phyloP scores from a whole-genome alignment of 2,329 filamentous ascomycete species.

The Colletotrichum cordylinicola region DNA sequence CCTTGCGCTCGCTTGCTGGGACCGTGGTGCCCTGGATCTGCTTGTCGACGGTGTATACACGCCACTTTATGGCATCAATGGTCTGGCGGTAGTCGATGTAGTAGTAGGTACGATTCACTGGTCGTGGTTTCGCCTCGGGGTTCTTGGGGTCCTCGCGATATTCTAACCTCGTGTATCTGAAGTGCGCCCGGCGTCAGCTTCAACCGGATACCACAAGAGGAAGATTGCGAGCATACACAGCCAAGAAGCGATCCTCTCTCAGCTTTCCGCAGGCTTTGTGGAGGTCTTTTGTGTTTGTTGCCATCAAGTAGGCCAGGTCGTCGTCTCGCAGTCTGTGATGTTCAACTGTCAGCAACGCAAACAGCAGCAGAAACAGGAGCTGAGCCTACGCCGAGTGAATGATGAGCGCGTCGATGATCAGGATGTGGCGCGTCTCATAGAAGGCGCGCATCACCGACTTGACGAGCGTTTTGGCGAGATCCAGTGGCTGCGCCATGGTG shows the following conservation, averaged over 20 bases:
- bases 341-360: slow-evolving; percentile 57
- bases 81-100: slow-evolving; percentile 95
- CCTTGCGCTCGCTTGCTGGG: slow-evolving; percentile 85
- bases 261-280: slow-evolving; percentile 88
- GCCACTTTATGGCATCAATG: slow-evolving; percentile 96
- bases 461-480: slow-evolving; percentile 75
- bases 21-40: slow-evolving; percentile 85
- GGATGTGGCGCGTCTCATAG: slow-evolving; percentile 83
- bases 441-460: slow-evolving; percentile 87
- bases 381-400: slow-evolving; percentile 76
- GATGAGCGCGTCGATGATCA: slow-evolving; percentile 86
- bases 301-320: slow-evolving; percentile 85
- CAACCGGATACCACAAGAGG: neutral
- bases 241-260: slow-evolving; percentile 84
- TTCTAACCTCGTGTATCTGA: slow-evolving; percentile 21
- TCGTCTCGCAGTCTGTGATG: slow-evolving; percentile 78
- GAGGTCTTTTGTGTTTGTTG: slow-evolving; percentile 89
- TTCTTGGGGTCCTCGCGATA: slow-evolving; percentile 24
- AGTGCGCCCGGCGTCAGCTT: neutral
- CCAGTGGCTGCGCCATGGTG: slow-evolving; percentile 39
- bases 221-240: slow-evolving; percentile 63
- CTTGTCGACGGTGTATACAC: slow-evolving; percentile 86
- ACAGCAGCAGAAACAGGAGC: neutral
- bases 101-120: slow-evolving; percentile 90
- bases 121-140: slow-evolving; percentile 76